A percentile compares a stretch with the other conserved stretches of the same genome.
phyloP scores from a whole-genome alignment of 1,284 basidiomycete genomes.

The Rhodotorula sp. region DNA sequence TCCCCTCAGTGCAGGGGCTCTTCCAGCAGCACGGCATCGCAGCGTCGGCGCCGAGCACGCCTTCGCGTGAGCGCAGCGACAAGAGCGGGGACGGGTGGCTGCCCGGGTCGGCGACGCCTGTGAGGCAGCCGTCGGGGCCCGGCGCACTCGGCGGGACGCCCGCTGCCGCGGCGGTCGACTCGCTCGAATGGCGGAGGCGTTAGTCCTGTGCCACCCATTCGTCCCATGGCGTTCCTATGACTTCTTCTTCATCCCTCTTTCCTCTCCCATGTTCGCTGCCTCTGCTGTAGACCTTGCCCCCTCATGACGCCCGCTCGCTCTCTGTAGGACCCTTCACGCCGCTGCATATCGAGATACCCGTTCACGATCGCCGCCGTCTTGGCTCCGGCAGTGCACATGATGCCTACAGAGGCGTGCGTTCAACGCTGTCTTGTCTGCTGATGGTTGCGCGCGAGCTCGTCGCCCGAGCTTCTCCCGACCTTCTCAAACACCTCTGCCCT shows the following conservation, averaged over 20 bases:
- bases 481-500: no score
- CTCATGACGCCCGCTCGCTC: background rate
- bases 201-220: no score
- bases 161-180: background rate
- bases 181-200: conserved; percentile 4
- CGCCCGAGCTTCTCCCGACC: no score
- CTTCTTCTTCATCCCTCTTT: background rate
- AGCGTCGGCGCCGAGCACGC: background rate
- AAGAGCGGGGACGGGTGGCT: background rate
- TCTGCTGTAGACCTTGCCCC: background rate
- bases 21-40: conserved; percentile 14
- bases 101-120: background rate
- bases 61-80: background rate
- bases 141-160: background rate
- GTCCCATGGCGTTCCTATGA: background rate
- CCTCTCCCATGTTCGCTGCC: background rate
- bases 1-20: conserved; percentile 3
- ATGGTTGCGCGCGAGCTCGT: no score
- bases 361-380: background rate
- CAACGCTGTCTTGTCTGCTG: no score
- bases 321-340: background rate
- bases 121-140: background rate
- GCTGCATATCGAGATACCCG: conserved; percentile 4
- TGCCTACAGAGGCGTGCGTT: no score
- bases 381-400: no score